Evolutionary conservation across 495 filamentous ascomycete species (phyloP), one percentile per base, ranked within the genome.

Genomic region (Xylaria grammica): DNA sequence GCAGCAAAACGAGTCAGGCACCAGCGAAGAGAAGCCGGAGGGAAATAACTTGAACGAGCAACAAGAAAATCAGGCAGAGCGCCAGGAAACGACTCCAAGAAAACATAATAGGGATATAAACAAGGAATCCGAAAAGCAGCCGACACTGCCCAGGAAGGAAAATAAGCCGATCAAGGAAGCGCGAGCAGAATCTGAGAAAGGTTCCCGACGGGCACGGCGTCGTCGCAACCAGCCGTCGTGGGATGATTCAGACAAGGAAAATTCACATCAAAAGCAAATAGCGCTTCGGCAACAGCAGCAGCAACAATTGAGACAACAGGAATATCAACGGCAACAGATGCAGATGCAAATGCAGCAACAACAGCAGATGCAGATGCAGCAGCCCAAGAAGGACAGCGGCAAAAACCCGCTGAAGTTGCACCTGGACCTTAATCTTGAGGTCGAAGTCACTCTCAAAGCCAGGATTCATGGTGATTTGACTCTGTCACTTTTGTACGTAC

Each of bases 381-480:
- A 79, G 48, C 76, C 78, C n/a, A 75, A 83, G 50, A 63, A 69
- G 30, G 44, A 60, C 0, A 45, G 50, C 1, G 74, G 76, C 8
- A 84, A 82, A 9, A 88, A 94, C 71, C 89, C 93, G 69, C 73
- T 97, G 60, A 77, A 88, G 61, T 72, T 97, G 71, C 79, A 93
- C 57, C 77, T 97, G 60, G 92, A 96, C 72, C 75, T 96, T 52
- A 96, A 96, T 74, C 78, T 97, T 55, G 93, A 97, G 71, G 86
- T 96, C 69, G 90, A 96, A 81, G 88, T 97, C 45, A 90, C 93
- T 62, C 83, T 97, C 32, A 96, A 96, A 84, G 93, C 93, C 24
- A 94, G 91, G 81, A 94, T 97, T 76, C 90, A 94, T 69, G 92
- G 93, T 76, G 93, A 96, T 82, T 79, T 96, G 65, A 91, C 90